Evolutionary conservation across 2,329 filamentous ascomycete genomes (phyloP).

Genomic region (Neofusicoccum laricinum): DNA sequence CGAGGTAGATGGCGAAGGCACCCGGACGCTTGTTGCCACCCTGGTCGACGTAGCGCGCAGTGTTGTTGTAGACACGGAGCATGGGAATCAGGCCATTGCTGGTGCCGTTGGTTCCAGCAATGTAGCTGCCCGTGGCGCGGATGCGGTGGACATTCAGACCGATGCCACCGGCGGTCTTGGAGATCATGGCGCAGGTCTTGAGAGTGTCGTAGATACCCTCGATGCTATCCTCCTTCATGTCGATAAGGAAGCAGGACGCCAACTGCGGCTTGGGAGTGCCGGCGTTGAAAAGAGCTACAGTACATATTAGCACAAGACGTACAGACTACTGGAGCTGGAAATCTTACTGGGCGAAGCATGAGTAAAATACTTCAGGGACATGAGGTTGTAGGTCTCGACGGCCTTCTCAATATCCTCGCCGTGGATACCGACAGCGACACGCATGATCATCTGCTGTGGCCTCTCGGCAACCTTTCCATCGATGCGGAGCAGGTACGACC

Average conservation of each 20-base stretch:
- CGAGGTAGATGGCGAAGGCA: constrained; percentile 97
- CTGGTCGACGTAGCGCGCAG: constrained; percentile 96
- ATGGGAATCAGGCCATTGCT: constrained; percentile 97
- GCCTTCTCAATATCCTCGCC: constrained; percentile 91
- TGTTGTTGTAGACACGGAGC: constrained; percentile 99
- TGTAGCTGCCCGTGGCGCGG: constrained; percentile 95
- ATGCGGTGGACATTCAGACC: constrained; percentile 96
- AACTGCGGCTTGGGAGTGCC: constrained; percentile 93
- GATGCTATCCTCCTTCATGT: constrained; percentile 99
- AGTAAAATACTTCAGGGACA: constrained; percentile 98
- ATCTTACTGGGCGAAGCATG: constrained; percentile 72
- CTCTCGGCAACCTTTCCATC: constrained; percentile 95
- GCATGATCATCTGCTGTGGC: constrained; percentile 99
- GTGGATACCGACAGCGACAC: constrained; percentile 95
- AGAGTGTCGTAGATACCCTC: constrained; percentile 99
- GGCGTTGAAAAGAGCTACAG: constrained; percentile 87
- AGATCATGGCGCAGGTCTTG: constrained; percentile 99
- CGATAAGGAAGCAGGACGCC: constrained; percentile 97
- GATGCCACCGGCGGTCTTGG: constrained; percentile 98
- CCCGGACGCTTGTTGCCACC: constrained; percentile 98
- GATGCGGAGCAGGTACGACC: constrained; percentile 94
- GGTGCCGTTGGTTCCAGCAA: constrained; percentile 94
- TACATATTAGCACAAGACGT: not conserved
- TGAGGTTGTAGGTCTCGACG: constrained; percentile 96
- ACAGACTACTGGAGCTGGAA: not conserved